These are phyloP conservation scores for Colletotrichum sp. DNA, from an alignment of 2,329 filamentous ascomycete genomes.

Conservation along the genomic window DNA sequence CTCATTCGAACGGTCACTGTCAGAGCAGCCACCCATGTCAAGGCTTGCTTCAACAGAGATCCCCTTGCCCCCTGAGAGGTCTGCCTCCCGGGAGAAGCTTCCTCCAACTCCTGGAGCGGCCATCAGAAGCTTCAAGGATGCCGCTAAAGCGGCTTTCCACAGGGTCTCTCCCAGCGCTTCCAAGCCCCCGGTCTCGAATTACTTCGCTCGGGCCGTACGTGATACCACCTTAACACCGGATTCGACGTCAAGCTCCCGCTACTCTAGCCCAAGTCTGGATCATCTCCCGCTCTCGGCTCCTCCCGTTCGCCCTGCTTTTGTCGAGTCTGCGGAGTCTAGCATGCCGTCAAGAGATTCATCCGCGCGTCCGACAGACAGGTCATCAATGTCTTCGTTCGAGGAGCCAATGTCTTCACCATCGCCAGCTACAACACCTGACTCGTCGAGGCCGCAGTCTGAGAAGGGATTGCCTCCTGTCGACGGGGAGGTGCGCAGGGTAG, in stretches of 20 bases:
- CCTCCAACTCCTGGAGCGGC: not conserved
- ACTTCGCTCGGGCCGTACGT: slow-evolving; percentile 3
- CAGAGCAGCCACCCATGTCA: not conserved
- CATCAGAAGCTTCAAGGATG: slow-evolving; percentile 34
- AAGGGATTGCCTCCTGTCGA: slow-evolving; percentile 29
- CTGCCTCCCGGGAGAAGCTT: not conserved
- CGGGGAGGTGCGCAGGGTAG: slow-evolving; percentile 14
- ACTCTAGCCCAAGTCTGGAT: slow-evolving; percentile 8
- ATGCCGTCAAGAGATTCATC: slow-evolving; percentile 12
- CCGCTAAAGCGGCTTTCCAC: slow-evolving; percentile 36
- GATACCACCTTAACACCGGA: slow-evolving; percentile 5
- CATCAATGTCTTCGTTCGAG: slow-evolving; percentile 37
- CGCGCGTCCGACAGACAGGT: slow-evolving; percentile 13
- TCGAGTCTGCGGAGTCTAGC: not conserved
- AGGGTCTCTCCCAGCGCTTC: slow-evolving; percentile 21
- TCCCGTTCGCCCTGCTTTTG: not conserved
- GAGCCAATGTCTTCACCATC: slow-evolving; percentile 37
- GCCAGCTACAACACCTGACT: slow-evolving; percentile 41
- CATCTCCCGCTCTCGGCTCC: not conserved
- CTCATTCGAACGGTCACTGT: slow-evolving; percentile 5
- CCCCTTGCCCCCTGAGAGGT: not conserved
- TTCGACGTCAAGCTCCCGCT: slow-evolving; percentile 15
- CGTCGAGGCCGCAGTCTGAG: slow-evolving; percentile 45
- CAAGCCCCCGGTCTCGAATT: slow-evolving; percentile 13
- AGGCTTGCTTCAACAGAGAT: not conserved